Base-by-base conservation (phyloP, 2,329 filamentous ascomycete species). In the Trichophyton simii region DNA sequence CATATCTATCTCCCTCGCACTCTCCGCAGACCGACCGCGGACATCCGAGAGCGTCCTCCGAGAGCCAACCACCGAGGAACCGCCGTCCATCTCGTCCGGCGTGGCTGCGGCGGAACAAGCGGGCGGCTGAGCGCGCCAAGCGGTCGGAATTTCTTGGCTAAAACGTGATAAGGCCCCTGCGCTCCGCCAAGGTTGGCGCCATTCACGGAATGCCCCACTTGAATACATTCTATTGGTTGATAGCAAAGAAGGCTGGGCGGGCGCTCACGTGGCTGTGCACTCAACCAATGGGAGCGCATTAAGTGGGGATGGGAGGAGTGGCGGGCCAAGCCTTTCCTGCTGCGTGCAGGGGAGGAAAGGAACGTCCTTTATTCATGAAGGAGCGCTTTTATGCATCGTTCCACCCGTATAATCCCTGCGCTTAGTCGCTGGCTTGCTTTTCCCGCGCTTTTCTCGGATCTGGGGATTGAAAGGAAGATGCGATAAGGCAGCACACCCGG, bases 301-400 rank as follows among this genome's bases (percentile, higher is more conserved):
- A 2, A 28, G 41, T 1, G 13, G 25, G 11, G 9, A 28, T 20
- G 36, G 52, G 50, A 48, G 42, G 58, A 58, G 44, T 59, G 62
- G 60, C 34, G 60, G 48, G 62, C 62, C 62, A 63, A 63, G 62
- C 52, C 20, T 57, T 52, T 60, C 55, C 62, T 8, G 7, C 13
- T 2, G 48, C 22, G 9, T 55, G 28, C 8, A 36, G 31, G 31
- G 52, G 28, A 18, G 50, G 50, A 55, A 55, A 5, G 34, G 34
- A 13, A 38, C 11, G 28, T 54, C 28, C 48, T 54, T 28, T 54
- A 34, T 55, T 55, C 5, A 22, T 22, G n/a, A 48, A 20, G 28
- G n/a, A 31, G 50, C 50, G 34, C 15, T 7, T 31, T 55, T 36
- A 55, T 55, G 28, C 52, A 36, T 28, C 3, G 6, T 9, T 36